Base-by-base conservation (phyloP, 257 asterid species). In the Rhazya stricta region DNA sequence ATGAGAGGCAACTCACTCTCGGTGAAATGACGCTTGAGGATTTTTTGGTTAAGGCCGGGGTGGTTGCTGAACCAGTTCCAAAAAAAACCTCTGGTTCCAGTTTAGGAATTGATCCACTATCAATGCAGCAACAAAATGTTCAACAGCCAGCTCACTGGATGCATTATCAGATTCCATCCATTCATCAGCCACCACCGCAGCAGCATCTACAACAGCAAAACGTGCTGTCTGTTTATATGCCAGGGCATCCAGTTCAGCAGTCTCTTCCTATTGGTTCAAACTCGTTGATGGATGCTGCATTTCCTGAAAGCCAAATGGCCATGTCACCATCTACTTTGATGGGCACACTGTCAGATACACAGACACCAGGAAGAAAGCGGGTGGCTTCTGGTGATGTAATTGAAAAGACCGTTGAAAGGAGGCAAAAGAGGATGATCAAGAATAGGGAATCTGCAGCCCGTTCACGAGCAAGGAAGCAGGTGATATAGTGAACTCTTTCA, bases 381-480 rank as follows among this genome's bases (percentile, higher is more conserved):
- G 85, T 71, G 68, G 91, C 89, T 25, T 88, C 93, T 42, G 95
- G 83, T 54, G 96, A 84, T 72, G 80, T 89, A 81, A 85, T 89
- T 50, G 95, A 78, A 93, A 69, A 71, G 60, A 71, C 57, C 4
- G 74, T 71, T 71, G 74, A 71, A 71, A 71, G 74, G 60, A 71
- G 74, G 30, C 74, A 71, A 19, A 93, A 93, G 90, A 91, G 98
- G 81, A 93, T 93, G 98, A 90, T 93, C 71, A 93, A 93, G 88
- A 93, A 93, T 69, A 74, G 98, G 88, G 98, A 93, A 81, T 93
- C 98, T 34, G 98, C 98, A 25, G 98, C 98, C 21, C 91, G 98
- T 43, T 93, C 98, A 60, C 88, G 98, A 73, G 98, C 98, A 37
- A 89, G 98, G 84, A 93, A 91, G 83, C 97, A 91, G 96, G 98